Conservation (phyloP, 257 asterid genomes). For the Ocimum tenuiflorum region DNA sequence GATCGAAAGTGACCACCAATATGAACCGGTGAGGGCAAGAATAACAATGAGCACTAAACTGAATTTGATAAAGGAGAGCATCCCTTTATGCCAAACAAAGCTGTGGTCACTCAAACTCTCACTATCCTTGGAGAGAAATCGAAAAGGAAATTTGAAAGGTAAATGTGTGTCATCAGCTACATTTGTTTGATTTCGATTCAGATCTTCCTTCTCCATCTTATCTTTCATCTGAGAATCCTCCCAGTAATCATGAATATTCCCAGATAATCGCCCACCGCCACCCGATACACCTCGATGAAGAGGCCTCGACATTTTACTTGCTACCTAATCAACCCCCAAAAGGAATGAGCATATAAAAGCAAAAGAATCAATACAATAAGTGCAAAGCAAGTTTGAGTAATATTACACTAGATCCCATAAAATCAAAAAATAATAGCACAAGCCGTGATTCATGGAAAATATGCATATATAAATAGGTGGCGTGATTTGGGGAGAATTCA, state of each 20-base stretch:
- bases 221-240: slow-evolving; percentile 84
- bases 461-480: not conserved
- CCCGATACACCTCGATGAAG: slow-evolving; percentile 76
- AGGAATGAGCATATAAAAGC: slow-evolving; percentile 18
- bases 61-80: slow-evolving; percentile 45
- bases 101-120: slow-evolving; percentile 54
- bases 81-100: slow-evolving; percentile 49
- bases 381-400: too few relatives aligned
- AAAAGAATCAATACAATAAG: slow-evolving; percentile 3
- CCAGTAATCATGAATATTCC: slow-evolving; percentile 50
- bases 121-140: slow-evolving; percentile 45
- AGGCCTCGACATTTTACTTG: slow-evolving; percentile 70
- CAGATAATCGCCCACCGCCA: slow-evolving; percentile 59
- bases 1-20: slow-evolving; percentile 90
- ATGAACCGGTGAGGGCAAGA: slow-evolving; percentile 83
- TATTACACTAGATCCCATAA: slow-evolving; percentile 13
- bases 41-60: slow-evolving; percentile 69
- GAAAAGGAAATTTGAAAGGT: slow-evolving; percentile 46
- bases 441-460: slow-evolving; percentile 6
- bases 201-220: slow-evolving; percentile 66
- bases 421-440: not conserved
- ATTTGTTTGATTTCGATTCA: slow-evolving; percentile 26
- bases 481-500: slow-evolving; percentile 19
- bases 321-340: slow-evolving; percentile 39
- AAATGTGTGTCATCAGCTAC: slow-evolving; percentile 25